Base-by-base conservation (phyloP, 202 grass and related monocot species). In the Panicum hallii region DNA sequence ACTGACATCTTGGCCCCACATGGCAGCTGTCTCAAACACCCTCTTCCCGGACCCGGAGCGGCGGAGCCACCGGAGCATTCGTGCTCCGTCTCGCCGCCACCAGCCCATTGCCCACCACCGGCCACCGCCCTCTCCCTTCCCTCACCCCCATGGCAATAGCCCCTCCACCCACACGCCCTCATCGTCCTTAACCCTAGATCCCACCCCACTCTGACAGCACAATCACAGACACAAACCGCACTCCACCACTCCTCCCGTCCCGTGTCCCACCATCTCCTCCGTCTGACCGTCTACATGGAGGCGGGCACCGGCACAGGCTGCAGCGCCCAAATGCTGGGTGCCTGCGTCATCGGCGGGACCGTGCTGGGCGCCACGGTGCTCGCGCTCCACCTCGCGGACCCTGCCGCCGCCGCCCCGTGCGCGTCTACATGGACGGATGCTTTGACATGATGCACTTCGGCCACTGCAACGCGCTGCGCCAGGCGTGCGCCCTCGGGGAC, bases 381-480 rank as follows among this genome's bases (percentile, higher is more conserved):
- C 3, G 82, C 72, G 63, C 79, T 94, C 16, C 72, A 83, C 74
- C 85, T 90, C 62, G 65, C 57, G 20, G 87, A 84, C 7, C 53
- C 70, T 90, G 4, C 73, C 72, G 13, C 15, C 78, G 72, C 48
- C 84, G 70, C 13, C 70, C 91, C 30, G 89, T 97, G 72, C 79
- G 91, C 82, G 87, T 97, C n/a, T 97, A 97, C 82, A 93, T 97
- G 91, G 94, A 97, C 77, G 94, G 94, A 5, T 97, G 91, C 89
- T 97, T 97, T 71, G 94, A 97, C 84, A 97, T 97, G 94, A 97
- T 93, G 91, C 94, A 97, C 86, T 97, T 90, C 72, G 91, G 95
- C 1, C 95, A 97, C 80, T 97, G 94, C 88, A 97, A 92, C 80
- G 94, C 94, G 77, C 87, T 98, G 80, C 84, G 96, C 42, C 96